Evolutionary conservation across 176 grass and related monocot species (phyloP).

Genomic region (Musa troglodytarum): DNA sequence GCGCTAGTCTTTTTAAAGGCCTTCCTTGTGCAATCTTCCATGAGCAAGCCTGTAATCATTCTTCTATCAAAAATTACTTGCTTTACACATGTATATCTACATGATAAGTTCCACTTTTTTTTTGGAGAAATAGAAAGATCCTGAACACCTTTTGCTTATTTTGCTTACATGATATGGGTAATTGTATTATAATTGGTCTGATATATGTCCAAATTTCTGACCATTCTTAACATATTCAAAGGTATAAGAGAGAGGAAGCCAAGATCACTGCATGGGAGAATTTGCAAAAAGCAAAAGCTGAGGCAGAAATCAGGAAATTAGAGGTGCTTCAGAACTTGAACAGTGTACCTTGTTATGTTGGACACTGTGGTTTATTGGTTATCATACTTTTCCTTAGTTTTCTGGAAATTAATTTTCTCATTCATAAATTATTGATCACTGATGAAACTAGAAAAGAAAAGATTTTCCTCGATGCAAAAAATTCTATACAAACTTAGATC

Average conservation of each 20-base stretch:
- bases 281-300: constrained; percentile 75
- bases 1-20: too few relatives aligned
- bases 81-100: too few relatives aligned
- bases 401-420: too few relatives aligned
- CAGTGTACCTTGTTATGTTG: neutral
- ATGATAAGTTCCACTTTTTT: too few relatives aligned
- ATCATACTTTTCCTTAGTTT: too few relatives aligned
- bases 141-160: too few relatives aligned
- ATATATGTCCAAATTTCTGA: constrained; percentile 2
- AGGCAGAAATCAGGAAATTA: constrained; percentile 71
- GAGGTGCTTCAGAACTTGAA: constrained; percentile 35
- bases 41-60: too few relatives aligned
- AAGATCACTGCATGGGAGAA: constrained; percentile 82
- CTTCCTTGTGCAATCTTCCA: too few relatives aligned
- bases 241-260: constrained; percentile 54
- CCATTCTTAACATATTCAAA: constrained; percentile 27
- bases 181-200: constrained; percentile 1
- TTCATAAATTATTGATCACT: neutral
- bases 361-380: too few relatives aligned
- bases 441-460: constrained; percentile 82
- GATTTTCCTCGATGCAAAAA: constrained; percentile 65
- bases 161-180: too few relatives aligned
- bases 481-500: constrained; percentile 72
- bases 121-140: too few relatives aligned
- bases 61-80: too few relatives aligned